A percentile compares a stretch with the other conserved stretches of the same genome.
These are phyloP conservation scores for Pseudopyricularia cyperi DNA, from an alignment of 2,329 filamentous ascomycete genomes.

Conservation along the genomic window DNA sequence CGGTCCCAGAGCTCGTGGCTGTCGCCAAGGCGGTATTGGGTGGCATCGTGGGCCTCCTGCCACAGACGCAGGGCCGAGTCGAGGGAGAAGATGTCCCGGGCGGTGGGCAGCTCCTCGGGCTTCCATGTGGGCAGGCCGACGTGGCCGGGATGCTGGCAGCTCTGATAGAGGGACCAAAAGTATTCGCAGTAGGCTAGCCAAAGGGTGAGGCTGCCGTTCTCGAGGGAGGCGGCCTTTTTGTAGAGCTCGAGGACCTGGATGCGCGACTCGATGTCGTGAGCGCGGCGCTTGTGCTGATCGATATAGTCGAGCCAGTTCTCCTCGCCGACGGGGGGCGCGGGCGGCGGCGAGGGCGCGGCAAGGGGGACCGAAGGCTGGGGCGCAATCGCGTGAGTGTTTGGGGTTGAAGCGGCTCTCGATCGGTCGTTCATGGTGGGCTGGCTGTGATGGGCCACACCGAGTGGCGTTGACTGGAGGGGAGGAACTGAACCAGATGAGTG, in stretches of 20 bases:
- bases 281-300: conserved; percentile 52
- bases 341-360: conserved; percentile 6
- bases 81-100: conserved; percentile 58
- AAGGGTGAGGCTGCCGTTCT: conserved; percentile 59
- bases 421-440: conserved; percentile 2
- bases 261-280: conserved; percentile 51
- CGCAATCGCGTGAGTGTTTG: conserved; percentile 1
- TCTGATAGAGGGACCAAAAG: conserved; percentile 57
- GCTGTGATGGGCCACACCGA: background rate
- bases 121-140: conserved; percentile 40
- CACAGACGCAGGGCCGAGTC: conserved; percentile 55
- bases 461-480: background rate
- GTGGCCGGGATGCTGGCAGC: conserved; percentile 40
- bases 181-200: conserved; percentile 73
- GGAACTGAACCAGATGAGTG: background rate
- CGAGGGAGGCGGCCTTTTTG: conserved; percentile 54
- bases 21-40: conserved; percentile 61
- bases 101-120: conserved; percentile 55
- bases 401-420: background rate
- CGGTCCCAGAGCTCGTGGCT: conserved; percentile 71
- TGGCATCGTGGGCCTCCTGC: conserved; percentile 57
- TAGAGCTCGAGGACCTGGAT: conserved; percentile 60
- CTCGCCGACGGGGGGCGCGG: conserved; percentile 49
- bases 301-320: conserved; percentile 67
- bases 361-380: background rate